Evolutionary conservation across 2,329 filamentous ascomycete genomes (phyloP).

Genomic region (Stagonosporopsis rhizophila): DNA sequence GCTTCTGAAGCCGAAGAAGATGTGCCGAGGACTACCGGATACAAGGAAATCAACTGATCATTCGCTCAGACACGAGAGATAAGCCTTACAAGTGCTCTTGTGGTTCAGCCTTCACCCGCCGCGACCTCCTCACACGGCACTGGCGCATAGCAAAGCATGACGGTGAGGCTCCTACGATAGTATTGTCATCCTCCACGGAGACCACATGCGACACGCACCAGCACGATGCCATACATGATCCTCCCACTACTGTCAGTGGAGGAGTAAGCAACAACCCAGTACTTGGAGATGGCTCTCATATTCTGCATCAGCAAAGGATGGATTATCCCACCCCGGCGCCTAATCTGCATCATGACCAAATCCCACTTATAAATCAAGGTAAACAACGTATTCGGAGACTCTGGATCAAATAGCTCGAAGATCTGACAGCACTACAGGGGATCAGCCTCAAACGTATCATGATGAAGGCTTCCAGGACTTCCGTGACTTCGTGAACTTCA

Average conservation of each 20-base stretch:
- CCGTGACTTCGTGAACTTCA: slow-evolving; percentile 43
- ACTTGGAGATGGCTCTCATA: neutral
- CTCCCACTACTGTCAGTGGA: neutral
- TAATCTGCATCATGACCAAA: slow-evolving; percentile 21
- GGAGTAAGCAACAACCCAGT: neutral
- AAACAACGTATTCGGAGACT: neutral
- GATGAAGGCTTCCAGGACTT: slow-evolving; percentile 42
- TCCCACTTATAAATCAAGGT: slow-evolving; percentile 26
- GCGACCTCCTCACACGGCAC: slow-evolving; percentile 41
- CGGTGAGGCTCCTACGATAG: slow-evolving; percentile 10
- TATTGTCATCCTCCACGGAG: slow-evolving; percentile 15
- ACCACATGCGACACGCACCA: slow-evolving; percentile 2
- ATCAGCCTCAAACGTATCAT: slow-evolving; percentile 21
- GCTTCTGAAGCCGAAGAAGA: neutral
- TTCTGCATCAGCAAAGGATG: slow-evolving; percentile 14
- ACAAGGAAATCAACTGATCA: slow-evolving; percentile 14
- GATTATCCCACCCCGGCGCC: slow-evolving; percentile 22
- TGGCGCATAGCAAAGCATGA: slow-evolving; percentile 40
- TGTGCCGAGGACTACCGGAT: neutral
- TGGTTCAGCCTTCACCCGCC: slow-evolving; percentile 36
- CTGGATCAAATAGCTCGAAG: neutral
- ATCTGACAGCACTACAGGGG: neutral
- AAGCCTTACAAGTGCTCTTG: slow-evolving; percentile 41
- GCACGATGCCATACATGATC: neutral
- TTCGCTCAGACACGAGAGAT: slow-evolving; percentile 36